These are phyloP conservation scores for Eucalyptus victrix DNA, from an alignment of 345 rosid genomes.

Conservation along the genomic window DNA sequence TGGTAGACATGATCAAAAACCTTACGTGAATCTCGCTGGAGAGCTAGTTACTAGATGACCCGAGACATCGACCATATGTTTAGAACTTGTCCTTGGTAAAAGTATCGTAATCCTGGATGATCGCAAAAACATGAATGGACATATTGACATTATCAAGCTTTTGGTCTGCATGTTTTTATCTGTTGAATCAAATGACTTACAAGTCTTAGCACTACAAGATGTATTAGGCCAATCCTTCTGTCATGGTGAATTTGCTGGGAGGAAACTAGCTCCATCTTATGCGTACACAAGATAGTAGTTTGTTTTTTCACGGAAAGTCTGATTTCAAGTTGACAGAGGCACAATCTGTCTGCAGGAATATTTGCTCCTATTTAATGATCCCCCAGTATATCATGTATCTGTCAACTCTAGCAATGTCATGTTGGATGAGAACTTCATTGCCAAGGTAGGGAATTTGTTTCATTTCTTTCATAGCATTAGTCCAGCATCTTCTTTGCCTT, in stretches of 20 bases:
- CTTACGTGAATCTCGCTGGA: neutral
- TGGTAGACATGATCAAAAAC: neutral
- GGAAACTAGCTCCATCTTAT: neutral
- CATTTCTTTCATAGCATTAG: neutral
- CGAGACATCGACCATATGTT: neutral
- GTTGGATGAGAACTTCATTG: slow-evolving; percentile 78
- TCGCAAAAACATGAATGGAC: neutral
- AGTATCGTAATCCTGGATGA: neutral
- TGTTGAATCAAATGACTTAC: neutral
- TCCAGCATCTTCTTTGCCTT: neutral
- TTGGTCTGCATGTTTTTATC: neutral
- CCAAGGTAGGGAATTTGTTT: slow-evolving; percentile 37
- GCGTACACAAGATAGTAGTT: neutral
- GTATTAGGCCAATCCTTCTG: neutral
- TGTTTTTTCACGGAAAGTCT: neutral
- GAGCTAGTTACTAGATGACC: neutral
- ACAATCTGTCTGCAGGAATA: slow-evolving; percentile 46
- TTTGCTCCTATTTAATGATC: slow-evolving; percentile 63
- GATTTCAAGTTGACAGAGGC: neutral
- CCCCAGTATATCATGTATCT: slow-evolving; percentile 55
- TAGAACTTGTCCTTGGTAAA: neutral
- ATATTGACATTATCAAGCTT: neutral
- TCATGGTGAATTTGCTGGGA: neutral
- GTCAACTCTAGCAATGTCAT: slow-evolving; percentile 73
- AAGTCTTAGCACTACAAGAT: neutral